A percentile compares a stretch with the other conserved stretches of the same genome.
phyloP scores from a whole-genome alignment of 1,284 basidiomycete species.

The Trametes sp. region DNA sequence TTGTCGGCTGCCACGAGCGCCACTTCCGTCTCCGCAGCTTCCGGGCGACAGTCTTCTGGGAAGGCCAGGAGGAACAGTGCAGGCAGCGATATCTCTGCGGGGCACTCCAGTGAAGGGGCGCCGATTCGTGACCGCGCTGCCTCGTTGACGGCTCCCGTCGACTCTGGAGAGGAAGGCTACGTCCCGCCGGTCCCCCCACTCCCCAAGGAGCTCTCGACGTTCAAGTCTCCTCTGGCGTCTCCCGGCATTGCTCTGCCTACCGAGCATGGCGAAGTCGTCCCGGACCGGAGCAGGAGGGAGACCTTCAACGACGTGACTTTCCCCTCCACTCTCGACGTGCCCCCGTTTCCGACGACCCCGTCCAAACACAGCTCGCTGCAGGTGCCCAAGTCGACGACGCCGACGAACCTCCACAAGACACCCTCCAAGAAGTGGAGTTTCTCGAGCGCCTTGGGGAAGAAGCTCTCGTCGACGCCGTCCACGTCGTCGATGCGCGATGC shows the following conservation, averaged over 20 bases:
- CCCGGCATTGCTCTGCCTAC: conserved; percentile 54
- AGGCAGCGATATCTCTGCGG: conserved; percentile 84
- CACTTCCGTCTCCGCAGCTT: conserved; percentile 74
- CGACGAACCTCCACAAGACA: conserved; percentile 58
- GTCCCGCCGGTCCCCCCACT: conserved; percentile 97
- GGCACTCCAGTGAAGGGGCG: conserved; percentile 69
- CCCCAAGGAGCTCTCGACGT: conserved; percentile 88
- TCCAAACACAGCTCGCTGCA: conserved; percentile 40
- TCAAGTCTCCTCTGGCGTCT: conserved; percentile 63
- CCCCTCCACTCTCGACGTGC: conserved; percentile 60
- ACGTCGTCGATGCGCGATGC: conserved; percentile 58
- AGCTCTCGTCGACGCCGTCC: conserved; percentile 73
- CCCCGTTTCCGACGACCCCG: conserved; percentile 44
- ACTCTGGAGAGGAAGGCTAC: conserved; percentile 62
- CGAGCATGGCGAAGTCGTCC: conserved; percentile 47
- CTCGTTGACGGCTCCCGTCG: conserved; percentile 62
- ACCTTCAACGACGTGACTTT: conserved; percentile 34
- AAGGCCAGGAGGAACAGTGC: conserved; percentile 78
- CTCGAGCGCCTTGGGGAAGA: conserved; percentile 88
- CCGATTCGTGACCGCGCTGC: conserved; percentile 73
- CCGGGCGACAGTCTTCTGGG: conserved; percentile 68
- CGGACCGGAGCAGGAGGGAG: conserved; percentile 37
- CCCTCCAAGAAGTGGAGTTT: conserved; percentile 98
- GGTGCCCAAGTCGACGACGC: conserved; percentile 44
- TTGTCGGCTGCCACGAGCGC: conserved; percentile 78